A percentile compares a stretch with the other conserved stretches of the same genome.
These are phyloP conservation scores for Melampsora larici-populina DNA, from an alignment of 1,284 basidiomycete species.

Conservation along the genomic window DNA sequence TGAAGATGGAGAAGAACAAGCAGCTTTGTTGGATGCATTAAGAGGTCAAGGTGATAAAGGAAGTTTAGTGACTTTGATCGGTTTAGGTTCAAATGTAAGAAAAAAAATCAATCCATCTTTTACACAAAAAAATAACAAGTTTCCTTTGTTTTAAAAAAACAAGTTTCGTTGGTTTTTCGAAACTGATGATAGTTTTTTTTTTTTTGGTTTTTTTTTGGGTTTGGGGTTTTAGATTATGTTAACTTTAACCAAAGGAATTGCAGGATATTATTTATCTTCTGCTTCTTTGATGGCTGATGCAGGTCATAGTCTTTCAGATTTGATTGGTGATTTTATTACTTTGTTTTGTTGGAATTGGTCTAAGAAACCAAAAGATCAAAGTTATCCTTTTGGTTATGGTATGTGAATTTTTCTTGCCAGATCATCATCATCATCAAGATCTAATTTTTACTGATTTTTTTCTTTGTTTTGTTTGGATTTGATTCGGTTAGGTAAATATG, in stretches of 20 bases:
- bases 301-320: slow-evolving; percentile 81
- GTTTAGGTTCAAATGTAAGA: slow-evolving; percentile 78
- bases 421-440: no score
- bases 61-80: slow-evolving; percentile 57
- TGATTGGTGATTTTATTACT: slow-evolving; percentile 87
- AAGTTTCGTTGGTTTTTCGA: no score
- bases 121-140: no score
- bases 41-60: slow-evolving; percentile 53
- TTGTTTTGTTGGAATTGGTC: slow-evolving; percentile 87
- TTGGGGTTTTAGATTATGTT: slow-evolving; percentile 9
- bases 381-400: slow-evolving; percentile 74
- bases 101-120: no score
- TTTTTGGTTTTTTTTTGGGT: not conserved
- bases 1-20: slow-evolving; percentile 52
- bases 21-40: slow-evolving; percentile 51
- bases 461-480: not conserved
- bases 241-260: slow-evolving; percentile 43
- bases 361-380: slow-evolving; percentile 68
- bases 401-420: not conserved
- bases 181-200: not conserved
- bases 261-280: slow-evolving; percentile 62
- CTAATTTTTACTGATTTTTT: not conserved
- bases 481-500: slow-evolving; percentile 70
- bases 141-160: no score
- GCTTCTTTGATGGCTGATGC: slow-evolving; percentile 91